Percentiles rank a stretch among this genome's conserved stretches.
Conservation (phyloP, 257 asterid genomes). For the Scutellaria barbata region DNA sequence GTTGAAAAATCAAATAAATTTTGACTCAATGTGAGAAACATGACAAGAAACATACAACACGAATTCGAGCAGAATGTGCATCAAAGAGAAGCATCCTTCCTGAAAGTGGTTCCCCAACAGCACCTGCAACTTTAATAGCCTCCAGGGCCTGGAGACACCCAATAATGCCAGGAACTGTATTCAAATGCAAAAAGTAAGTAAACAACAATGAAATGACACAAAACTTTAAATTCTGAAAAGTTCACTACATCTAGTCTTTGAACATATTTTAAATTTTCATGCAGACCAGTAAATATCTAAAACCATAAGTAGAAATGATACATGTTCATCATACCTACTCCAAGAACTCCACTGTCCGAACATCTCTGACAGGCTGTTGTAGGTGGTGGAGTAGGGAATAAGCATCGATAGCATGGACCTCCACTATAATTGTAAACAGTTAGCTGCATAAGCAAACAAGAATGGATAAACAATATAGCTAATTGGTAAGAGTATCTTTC, state of each 20-base stretch:
- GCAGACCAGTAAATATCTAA: neutral
- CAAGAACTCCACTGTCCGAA: slow-evolving; percentile 94
- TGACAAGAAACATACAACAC: slow-evolving; percentile 59
- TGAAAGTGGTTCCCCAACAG: slow-evolving; percentile 89
- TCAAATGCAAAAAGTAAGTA: slow-evolving; percentile 18
- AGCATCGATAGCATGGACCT: slow-evolving; percentile 95
- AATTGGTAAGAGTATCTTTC: slow-evolving; percentile 3
- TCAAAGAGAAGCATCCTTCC: slow-evolving; percentile 87
- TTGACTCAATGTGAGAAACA: slow-evolving; percentile 26
- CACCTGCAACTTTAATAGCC: slow-evolving; percentile 85
- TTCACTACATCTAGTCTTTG: neutral
- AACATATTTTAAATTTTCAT: neutral
- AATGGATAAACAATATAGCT: neutral
- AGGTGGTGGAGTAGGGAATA: slow-evolving; percentile 98
- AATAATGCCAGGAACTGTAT: slow-evolving; percentile 89
- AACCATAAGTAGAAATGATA: neutral
- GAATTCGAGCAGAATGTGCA: slow-evolving; percentile 77
- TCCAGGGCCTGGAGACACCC: slow-evolving; percentile 97
- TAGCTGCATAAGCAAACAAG: slow-evolving; percentile 54
- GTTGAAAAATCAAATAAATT: neutral
- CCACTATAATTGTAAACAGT: slow-evolving; percentile 88
- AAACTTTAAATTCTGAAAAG: slow-evolving; percentile 14
- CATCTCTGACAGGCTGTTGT: slow-evolving; percentile 96
- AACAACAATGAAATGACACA: neutral
- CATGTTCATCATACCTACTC: slow-evolving; percentile 70